Base-by-base conservation (phyloP, 108 stramenopile species). In the Skeletonema tropicum region DNA sequence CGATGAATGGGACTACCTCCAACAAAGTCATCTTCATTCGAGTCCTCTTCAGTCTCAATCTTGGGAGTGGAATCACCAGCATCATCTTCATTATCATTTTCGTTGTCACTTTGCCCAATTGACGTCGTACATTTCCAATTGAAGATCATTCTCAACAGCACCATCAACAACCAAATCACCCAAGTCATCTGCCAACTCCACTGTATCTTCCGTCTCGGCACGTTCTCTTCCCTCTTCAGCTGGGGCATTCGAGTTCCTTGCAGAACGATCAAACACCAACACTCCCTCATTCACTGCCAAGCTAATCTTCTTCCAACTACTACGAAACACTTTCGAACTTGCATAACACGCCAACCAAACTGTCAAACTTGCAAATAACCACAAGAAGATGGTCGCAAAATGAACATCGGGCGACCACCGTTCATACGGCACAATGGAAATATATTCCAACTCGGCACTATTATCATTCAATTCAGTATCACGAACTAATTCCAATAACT, bases 321-420 rank as follows among this genome's bases (percentile, higher is more conserved):
- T 35, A 33, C 85, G 86, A 70, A 91, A 92, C 57, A 89, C 91
- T 23, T 35, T 62, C 33, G 92, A 89, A 26, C 80, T 80, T 35
- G 61, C 48, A 52, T 83, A 89, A 10, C 88, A 64, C 12, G 92
- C 89, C n/a, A 90, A 17, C 57, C 85, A 80, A 7, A 87, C 68
- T 10, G 92, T 85, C 39, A 84, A 78, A 0, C 90, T 89, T 9
- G 90, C 93, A 72, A 93, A 74, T 8, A 80, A 48, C 89, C 89
- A 93, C 48, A 96, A 85, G 26, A 96, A 25, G 13, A 91, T 55
- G 3, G 77, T 23, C 6, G 86, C 83, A 13, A 68, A 31, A 71
- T 96, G 93, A 76, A 86, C 86, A 10, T 42, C 14, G 2, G 92
- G 90, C 46, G 73, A 67, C 75, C 77, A 85, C 29, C 90, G 64